These are phyloP conservation scores for Schizochytrium sp. DNA, from an alignment of 108 stramenopile species.

Conservation along the genomic window DNA sequence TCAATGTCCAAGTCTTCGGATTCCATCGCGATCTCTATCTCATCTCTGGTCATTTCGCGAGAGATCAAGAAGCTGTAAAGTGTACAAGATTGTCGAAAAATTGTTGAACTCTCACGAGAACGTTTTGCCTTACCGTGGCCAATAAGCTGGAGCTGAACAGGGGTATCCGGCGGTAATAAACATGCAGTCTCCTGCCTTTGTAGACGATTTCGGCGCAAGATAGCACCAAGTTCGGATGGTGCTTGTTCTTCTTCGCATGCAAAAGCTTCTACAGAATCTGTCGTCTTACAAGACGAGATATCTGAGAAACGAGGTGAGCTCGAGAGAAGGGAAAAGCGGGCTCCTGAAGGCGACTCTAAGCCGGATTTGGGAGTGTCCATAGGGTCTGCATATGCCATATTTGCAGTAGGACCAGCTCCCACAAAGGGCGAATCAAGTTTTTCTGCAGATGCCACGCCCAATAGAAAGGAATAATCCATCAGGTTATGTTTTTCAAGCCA, in stretches of 20 bases:
- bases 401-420: neutral
- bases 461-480: constrained; percentile 33
- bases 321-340: neutral
- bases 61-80: constrained; percentile 35
- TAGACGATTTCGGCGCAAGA: constrained; percentile 22
- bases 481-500: constrained; percentile 43
- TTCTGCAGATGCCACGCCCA: constrained; percentile 49
- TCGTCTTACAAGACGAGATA: neutral
- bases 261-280: neutral
- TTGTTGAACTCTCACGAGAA: constrained; percentile 47
- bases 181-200: constrained; percentile 19
- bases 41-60: neutral
- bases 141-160: constrained; percentile 11
- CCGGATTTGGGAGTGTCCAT: neutral
- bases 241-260: neutral
- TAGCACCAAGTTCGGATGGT: constrained; percentile 17
- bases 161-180: neutral
- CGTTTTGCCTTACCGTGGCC: constrained; percentile 55
- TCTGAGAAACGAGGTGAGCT: neutral
- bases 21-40: neutral
- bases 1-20: neutral
- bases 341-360: neutral
- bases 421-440: constrained; percentile 17
- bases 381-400: neutral
- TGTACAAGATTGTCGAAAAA: constrained; percentile 31